Base-by-base conservation (phyloP, 352 stramenopile species). In the Globisporangium viniferum region DNA sequence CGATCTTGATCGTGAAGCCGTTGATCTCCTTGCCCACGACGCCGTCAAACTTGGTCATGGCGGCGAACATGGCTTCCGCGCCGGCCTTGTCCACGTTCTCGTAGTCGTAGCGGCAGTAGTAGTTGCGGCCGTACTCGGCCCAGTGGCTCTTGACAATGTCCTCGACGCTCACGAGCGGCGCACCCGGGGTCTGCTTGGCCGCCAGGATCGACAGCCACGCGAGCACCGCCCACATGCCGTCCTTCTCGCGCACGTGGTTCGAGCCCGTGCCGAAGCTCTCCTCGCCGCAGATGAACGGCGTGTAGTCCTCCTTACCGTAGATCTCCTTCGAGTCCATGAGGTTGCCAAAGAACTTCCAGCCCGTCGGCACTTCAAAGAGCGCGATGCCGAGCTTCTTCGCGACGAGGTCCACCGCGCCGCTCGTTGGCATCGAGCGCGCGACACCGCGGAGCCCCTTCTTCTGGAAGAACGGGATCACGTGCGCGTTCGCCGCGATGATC, bases 301-400 rank as follows among this genome's bases (percentile, higher is more conserved):
- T 98, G 80, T 98, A 99, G 77, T 99, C 95, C 69, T 98, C 91
- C 75, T 97, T 97, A 67, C 90, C 92, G 72, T 97, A 98, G 57
- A 97, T 83, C 46, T 97, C 94, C 69, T 98, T 96, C 15, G 95
- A 98, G 80, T 98, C 96, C 98, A 99, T 99, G 31, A 99, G 81
- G 83, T 99, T 99, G 44, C 97, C 98, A 74, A 99, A 99, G 81
- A 99, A 99, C 85, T 99, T 99, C 98, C 98, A 99, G 59, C 98
- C 98, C 35, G 98, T 99, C 22, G 98, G 98, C 44, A 98, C 98
- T 67, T 98, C 96, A 76, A 99, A 99, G 62, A 96, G 93, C 18
- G 90, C 86, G 67, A 99, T 97, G 57, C 88, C 89, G 51, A 99
- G 80, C 73, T 97, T 97, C 78, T 97, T 89, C 7, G 97, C 97